Conservation (phyloP, 2,329 filamentous ascomycete species). For the Aspergillus vadensis region DNA sequence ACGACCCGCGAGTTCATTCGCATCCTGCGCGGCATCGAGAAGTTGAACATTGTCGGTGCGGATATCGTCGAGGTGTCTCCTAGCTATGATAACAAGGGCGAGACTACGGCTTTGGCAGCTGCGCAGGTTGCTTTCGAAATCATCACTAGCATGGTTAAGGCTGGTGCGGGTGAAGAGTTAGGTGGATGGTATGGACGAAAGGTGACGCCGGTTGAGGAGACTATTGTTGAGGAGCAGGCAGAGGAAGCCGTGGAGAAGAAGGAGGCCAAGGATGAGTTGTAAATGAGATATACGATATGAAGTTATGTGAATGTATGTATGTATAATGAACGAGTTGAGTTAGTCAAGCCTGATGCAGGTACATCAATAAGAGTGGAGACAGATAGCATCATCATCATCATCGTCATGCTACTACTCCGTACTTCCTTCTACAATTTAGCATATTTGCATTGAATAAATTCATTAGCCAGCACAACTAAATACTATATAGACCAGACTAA, state of each 20-base stretch:
- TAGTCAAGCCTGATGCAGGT: neutral
- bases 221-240: slow-evolving; percentile 14
- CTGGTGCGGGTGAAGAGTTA: slow-evolving; percentile 42
- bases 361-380: slow-evolving; percentile 2
- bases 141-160: slow-evolving; percentile 63
- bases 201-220: slow-evolving; percentile 20
- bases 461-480: too few species aligned
- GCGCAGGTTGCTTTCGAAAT: slow-evolving; percentile 85
- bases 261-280: slow-evolving; percentile 33
- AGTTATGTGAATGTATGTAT: slow-evolving; percentile 13
- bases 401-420: too few species aligned
- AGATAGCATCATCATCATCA: too few species aligned
- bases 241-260: slow-evolving; percentile 7
- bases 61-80: slow-evolving; percentile 89
- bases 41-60: slow-evolving; percentile 80
- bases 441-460: too few species aligned
- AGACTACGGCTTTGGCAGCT: slow-evolving; percentile 79
- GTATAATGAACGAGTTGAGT: slow-evolving; percentile 11
- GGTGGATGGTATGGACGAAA: slow-evolving; percentile 45
- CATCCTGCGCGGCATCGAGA: slow-evolving; percentile 79
- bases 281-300: slow-evolving; percentile 21
- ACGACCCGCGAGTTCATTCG: slow-evolving; percentile 84
- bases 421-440: too few species aligned
- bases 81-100: slow-evolving; percentile 76
- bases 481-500: neutral